Evolutionary conservation across 2,329 filamentous ascomycete genomes (phyloP).

Genomic region (Coniochaeta hoffmannii): DNA sequence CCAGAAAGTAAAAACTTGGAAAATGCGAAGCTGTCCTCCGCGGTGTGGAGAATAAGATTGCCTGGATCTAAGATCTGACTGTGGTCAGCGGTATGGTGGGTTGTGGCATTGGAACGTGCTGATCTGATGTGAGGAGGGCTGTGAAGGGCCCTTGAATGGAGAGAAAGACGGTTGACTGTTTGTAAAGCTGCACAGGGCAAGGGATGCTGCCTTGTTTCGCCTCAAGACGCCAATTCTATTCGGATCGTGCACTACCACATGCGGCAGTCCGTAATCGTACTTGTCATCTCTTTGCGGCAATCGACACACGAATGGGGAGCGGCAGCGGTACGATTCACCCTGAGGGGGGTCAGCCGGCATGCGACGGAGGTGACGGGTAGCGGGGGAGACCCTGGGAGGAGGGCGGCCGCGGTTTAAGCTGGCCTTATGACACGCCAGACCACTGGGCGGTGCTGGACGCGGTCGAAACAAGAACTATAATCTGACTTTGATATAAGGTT

Average conservation of each 20-base stretch:
- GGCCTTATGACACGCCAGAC: neutral
- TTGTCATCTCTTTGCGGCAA: slow-evolving; percentile 1
- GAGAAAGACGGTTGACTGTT: neutral
- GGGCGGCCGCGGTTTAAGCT: neutral
- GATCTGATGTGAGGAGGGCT: too few species aligned
- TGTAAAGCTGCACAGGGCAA: neutral
- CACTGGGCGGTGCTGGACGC: neutral
- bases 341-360: neutral
- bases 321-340: neutral
- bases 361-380: neutral
- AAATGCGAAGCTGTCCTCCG: too few species aligned
- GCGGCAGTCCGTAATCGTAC: neutral
- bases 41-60: too few species aligned
- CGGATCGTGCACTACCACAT: neutral
- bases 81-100: too few species aligned
- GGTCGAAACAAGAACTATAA: neutral
- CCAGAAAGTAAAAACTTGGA: too few species aligned
- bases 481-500: neutral
- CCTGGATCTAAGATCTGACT: too few species aligned
- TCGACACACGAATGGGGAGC: neutral
- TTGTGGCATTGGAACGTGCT: too few species aligned
- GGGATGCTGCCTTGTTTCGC: neutral
- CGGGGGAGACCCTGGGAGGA: neutral
- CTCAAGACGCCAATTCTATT: neutral
- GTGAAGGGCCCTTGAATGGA: too few species aligned